Evolutionary conservation across 2,329 filamentous ascomycete species (phyloP), one percentile per base, ranked within the genome.

Genomic region (Monilinia polystroma): DNA sequence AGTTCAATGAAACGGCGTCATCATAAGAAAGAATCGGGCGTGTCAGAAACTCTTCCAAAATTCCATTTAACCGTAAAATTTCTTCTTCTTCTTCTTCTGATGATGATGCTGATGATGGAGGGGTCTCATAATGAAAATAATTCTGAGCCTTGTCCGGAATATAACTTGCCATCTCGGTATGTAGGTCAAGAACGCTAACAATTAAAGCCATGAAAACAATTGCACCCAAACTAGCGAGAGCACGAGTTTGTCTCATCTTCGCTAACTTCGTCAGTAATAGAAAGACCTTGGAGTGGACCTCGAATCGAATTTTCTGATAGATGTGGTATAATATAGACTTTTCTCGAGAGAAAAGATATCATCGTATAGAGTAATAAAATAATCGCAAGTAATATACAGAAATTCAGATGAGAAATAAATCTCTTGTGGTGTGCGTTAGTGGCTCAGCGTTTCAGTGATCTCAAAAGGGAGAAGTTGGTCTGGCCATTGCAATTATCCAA

Each of bases 1-100:
- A 65, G 26, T 66, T 69, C n/a, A 58, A 26, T 45, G 53, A 52
- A 51, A 70, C 69, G 8, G 70, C 43, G 26, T 70, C 67, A 41
- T 67, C 45, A 38, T 70, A 71, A 14, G 67, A 63, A 43, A 67
- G 43, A 20, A 71, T 43, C 1, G 70, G 69, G 8, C 64, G 64
- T 23, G 62, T 51, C n/a, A 67, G 29, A 6, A 67, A 65, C 23
- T 65, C 23, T 20, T 55, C 20, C 8, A 67, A 49, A n/a, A 67
- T n/a, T 16, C 14, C 26, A 38, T 64, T 55, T 5, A 64, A n/a
- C n/a, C 55, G 47, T n/a, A 20, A n/a, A 5, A 47, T 35, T 35
- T 35, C 49, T 18, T 66, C 45, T 52, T 60, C 54, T 41, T 23
- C 23, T 23, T 23, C 23, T 23, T 23, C 23, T 23, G 1, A 1